phyloP scores from a whole-genome alignment of 257 asterid species.

The Capsicum baccatum region DNA sequence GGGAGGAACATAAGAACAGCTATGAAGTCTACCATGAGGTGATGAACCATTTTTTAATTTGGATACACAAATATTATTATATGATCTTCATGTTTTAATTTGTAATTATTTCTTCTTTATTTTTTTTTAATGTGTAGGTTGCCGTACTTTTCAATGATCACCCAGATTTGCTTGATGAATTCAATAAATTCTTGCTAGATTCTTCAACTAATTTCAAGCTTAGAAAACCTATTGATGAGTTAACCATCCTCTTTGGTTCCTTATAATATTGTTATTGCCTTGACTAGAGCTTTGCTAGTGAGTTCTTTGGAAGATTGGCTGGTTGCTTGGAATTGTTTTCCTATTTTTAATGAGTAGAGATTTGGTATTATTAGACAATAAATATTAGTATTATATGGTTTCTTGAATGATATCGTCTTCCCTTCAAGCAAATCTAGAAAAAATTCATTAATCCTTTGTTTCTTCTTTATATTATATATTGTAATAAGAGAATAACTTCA shows the following conservation, averaged over 20 bases:
- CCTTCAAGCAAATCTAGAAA: neutral
- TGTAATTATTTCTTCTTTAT: neutral
- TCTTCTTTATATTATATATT: too few species aligned
- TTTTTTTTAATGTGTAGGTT: slow-evolving; percentile 54
- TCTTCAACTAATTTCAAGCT: slow-evolving; percentile 55
- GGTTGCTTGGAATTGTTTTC: neutral
- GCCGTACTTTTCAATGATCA: slow-evolving; percentile 78
- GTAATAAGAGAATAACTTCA: too few species aligned
- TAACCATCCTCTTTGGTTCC: slow-evolving; percentile 6
- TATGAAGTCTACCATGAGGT: slow-evolving; percentile 90
- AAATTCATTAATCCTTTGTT: neutral
- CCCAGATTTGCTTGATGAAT: slow-evolving; percentile 87
- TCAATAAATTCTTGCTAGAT: slow-evolving; percentile 88
- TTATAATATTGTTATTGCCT: neutral
- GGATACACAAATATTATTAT: neutral
- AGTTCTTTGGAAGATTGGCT: neutral
- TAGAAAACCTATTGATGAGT: slow-evolving; percentile 38
- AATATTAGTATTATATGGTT: neutral
- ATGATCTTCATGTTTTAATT: neutral
- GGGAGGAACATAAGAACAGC: slow-evolving; percentile 84
- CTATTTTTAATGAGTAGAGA: neutral
- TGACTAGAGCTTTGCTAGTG: neutral
- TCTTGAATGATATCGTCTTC: neutral
- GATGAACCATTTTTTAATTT: neutral
- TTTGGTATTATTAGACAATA: neutral